Evolutionary conservation across 331 rosid species (phyloP), one percentile per base, ranked within the genome.

Genomic region (Dryas integrifolia): DNA sequence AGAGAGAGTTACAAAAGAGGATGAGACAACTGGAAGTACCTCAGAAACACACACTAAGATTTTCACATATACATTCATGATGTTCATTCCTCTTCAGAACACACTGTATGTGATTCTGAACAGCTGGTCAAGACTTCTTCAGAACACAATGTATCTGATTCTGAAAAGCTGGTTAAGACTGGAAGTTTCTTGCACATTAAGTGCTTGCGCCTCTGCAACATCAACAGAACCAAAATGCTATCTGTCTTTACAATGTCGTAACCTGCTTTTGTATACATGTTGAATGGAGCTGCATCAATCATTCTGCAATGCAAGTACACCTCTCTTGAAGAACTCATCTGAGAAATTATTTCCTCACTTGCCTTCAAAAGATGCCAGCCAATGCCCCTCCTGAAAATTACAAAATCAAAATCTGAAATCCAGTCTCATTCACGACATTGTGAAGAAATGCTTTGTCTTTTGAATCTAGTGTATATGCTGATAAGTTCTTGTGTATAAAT

Each of bases 301-400:
- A 88, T 88, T 88, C 97, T 81, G 79, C 98, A 94, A 73, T 89
- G 96, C 86, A 91, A 82, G 80, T 91, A 91, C 72, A 81, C 89
- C 70, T 91, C 96, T 70, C 85, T 81, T 75, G 96, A 67, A 56
- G 86, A 80, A 82, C 84, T 86, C 90, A 86, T 84, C 82, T 64
- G 85, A 51, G 89, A 88, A 66, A 91, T 88, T 58, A 94, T 75
- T 70, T 94, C 97, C 82, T 94, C 98, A 52, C 96, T 77, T 46
- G 96, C 97, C 86, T 86, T 88, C 57, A 94, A 83, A 83, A 94
- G 97, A 88, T 91, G 98, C 98, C 96, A 86, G 45, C 98, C 98
- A 71, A 94, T 89, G 73, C 96, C 96, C 86, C 90, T 94, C 90
- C 98, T 94, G 89, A 72, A 73, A 74, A 12, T 69, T 57, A 74